Evolutionary conservation across 78 protist species (phyloP).

Genomic region (Pigoraptor vietnamica): DNA sequence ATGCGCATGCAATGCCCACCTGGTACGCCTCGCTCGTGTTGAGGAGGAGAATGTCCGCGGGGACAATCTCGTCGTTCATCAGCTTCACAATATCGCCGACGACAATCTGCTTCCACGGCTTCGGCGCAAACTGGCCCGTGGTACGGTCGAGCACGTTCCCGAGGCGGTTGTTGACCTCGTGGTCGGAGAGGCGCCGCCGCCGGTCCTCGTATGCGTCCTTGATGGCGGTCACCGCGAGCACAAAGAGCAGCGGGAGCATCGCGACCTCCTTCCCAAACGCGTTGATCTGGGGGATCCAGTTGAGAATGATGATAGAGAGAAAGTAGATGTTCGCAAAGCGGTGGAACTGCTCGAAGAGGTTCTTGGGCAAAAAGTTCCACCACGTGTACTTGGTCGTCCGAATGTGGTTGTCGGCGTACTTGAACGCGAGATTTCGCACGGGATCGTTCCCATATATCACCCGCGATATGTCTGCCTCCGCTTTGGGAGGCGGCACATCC

Average conservation of each 20-base stretch:
- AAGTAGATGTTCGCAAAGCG: constrained; percentile 60
- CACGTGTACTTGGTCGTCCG: constrained; percentile 38
- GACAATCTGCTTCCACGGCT: constrained; percentile 8
- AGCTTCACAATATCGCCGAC: constrained; percentile 70
- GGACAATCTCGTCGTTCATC: constrained; percentile 27
- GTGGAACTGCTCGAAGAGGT: constrained; percentile 43
- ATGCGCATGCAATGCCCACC: too few species aligned
- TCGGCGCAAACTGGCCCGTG: background rate
- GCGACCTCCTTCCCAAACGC: constrained; percentile 28
- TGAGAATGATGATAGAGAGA: constrained; percentile 39
- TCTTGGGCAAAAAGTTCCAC: constrained; percentile 45
- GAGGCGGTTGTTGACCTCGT: constrained; percentile 2
- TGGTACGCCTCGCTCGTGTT: constrained; percentile 15
- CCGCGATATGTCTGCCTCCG: background rate
- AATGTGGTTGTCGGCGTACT: constrained; percentile 22
- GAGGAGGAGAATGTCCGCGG: constrained; percentile 73
- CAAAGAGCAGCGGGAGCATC: constrained; percentile 46
- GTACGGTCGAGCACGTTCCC: background rate
- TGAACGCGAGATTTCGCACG: background rate
- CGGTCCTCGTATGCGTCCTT: constrained; percentile 53
- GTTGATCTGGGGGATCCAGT: constrained; percentile 23
- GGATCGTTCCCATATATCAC: background rate
- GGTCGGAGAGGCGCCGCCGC: constrained; percentile 16
- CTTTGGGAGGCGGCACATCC: background rate
- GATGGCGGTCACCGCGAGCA: constrained; percentile 44